A percentile compares a stretch with the other conserved stretches of the same genome.
Conservation (phyloP, 768 basidiomycete species). For the Daedaleopsis sinensis region DNA sequence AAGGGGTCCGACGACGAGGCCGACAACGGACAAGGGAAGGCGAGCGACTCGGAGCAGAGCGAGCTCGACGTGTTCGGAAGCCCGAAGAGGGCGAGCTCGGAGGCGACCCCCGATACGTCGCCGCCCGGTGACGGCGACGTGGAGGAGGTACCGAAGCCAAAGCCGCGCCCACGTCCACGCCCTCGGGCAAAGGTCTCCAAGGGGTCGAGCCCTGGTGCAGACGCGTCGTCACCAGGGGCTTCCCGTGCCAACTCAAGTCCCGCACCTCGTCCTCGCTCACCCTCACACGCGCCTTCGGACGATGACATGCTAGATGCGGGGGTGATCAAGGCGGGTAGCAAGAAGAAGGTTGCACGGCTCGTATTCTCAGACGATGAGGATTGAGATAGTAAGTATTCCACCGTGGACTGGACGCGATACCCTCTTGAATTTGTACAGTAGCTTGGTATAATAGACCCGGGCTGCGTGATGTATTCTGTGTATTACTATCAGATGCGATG, state of each 20-base stretch:
- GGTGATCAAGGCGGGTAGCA: not conserved
- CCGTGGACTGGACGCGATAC: not conserved
- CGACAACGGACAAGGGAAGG: constrained; percentile 12
- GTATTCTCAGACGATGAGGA: constrained; percentile 46
- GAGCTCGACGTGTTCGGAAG: constrained; percentile 25
- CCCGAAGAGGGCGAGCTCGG: constrained; percentile 18
- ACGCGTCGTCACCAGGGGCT: not conserved
- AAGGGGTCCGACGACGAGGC: constrained; percentile 17
- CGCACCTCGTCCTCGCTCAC: not conserved
- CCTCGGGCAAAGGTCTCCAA: constrained; percentile 31
- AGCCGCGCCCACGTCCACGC: constrained; percentile 45
- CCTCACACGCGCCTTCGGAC: constrained; percentile 6
- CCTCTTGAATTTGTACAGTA: not conserved
- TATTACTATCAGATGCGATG: too few species aligned
- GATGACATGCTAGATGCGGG: constrained; percentile 3
- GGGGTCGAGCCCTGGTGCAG: not conserved
- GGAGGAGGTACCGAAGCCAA: constrained; percentile 20
- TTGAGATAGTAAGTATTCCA: constrained; percentile 1
- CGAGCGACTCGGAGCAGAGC: constrained; percentile 30
- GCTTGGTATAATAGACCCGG: too few species aligned
- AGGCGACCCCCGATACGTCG: constrained; percentile 21
- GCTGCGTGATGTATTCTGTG: too few species aligned
- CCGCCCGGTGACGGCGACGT: constrained; percentile 7
- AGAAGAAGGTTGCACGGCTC: constrained; percentile 32
- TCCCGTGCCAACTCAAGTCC: not conserved